Conservation (phyloP, 1,139 yeast genomes). For the Geotrichum bryndzae region DNA sequence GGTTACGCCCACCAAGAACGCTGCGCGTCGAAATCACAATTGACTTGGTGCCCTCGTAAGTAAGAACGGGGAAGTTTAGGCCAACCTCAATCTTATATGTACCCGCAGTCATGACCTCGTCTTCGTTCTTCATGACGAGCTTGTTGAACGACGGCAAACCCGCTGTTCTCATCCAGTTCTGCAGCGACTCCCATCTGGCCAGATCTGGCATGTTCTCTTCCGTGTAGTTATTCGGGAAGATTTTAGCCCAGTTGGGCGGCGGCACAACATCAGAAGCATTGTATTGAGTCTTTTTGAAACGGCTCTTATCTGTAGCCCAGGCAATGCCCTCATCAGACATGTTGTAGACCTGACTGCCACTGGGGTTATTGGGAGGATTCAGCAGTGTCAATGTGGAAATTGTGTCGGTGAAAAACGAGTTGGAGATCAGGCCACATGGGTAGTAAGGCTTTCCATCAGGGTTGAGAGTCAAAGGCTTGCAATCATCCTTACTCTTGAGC, state of each 20-base stretch:
- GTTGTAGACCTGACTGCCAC: slow-evolving; percentile 42
- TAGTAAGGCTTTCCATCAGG: slow-evolving; percentile 53
- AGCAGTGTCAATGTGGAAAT: slow-evolving; percentile 48
- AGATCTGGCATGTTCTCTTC: slow-evolving; percentile 79
- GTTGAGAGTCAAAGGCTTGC: slow-evolving; percentile 70
- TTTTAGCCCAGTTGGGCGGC: slow-evolving; percentile 89
- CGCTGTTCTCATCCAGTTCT: slow-evolving; percentile 97
- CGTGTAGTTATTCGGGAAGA: slow-evolving; percentile 85
- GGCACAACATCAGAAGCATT: slow-evolving; percentile 71
- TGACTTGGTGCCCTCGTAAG: slow-evolving; percentile 76
- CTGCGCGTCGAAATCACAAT: slow-evolving; percentile 77
- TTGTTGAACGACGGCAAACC: slow-evolving; percentile 83
- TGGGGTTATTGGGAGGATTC: slow-evolving; percentile 30
- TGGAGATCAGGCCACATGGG: slow-evolving; percentile 96
- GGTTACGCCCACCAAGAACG: slow-evolving; percentile 85
- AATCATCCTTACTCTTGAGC: slow-evolving; percentile 76
- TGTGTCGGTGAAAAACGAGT: slow-evolving; percentile 87
- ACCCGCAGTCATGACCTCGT: slow-evolving; percentile 55
- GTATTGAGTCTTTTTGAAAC: slow-evolving; percentile 77
- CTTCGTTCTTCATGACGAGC: slow-evolving; percentile 73
- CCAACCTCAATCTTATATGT: slow-evolving; percentile 68
- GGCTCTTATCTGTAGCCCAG: slow-evolving; percentile 73
- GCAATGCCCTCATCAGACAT: slow-evolving; percentile 73
- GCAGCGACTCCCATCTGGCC: slow-evolving; percentile 72
- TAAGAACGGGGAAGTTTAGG: slow-evolving; percentile 80